A percentile compares a stretch with the other conserved stretches of the same genome.
Evolutionary conservation across 2,329 filamentous ascomycete genomes (phyloP).

Genomic region (Pseudopyrenochaeta lycopersici): DNA sequence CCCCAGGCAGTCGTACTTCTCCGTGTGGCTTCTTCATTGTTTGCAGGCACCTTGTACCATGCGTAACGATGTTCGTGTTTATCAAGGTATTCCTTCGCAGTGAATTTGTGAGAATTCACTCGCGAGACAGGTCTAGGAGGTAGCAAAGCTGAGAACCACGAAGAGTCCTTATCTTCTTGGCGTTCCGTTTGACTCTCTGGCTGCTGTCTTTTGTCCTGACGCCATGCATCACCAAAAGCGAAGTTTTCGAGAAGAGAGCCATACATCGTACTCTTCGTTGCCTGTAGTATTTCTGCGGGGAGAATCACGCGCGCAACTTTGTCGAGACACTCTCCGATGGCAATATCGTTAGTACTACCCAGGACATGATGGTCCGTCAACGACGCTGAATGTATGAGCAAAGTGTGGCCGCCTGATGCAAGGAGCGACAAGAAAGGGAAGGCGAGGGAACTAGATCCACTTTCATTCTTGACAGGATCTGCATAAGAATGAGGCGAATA

Average conservation of each 20-base stretch:
- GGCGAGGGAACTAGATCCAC: slow-evolving; percentile 53
- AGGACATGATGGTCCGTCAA: slow-evolving; percentile 77
- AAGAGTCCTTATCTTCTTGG: background rate
- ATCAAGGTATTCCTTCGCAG: slow-evolving; percentile 32
- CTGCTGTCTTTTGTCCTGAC: slow-evolving; percentile 3
- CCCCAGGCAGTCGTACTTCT: slow-evolving; percentile 60
- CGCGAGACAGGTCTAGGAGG: background rate
- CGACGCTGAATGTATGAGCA: slow-evolving; percentile 77
- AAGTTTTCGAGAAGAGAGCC: slow-evolving; percentile 81
- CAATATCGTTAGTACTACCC: slow-evolving; percentile 78
- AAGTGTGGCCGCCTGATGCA: slow-evolving; percentile 90
- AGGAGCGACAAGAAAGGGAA: slow-evolving; percentile 92
- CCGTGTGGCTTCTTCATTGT: slow-evolving; percentile 67
- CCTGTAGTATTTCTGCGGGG: slow-evolving; percentile 66
- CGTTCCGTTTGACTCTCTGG: background rate
- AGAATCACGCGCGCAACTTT: slow-evolving; percentile 83
- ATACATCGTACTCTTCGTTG: slow-evolving; percentile 75
- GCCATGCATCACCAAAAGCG: slow-evolving; percentile 67
- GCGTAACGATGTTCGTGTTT: slow-evolving; percentile 42
- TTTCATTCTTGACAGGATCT: slow-evolving; percentile 7
- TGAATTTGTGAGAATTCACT: slow-evolving; percentile 2
- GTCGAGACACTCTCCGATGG: slow-evolving; percentile 90
- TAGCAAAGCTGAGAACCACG: background rate
- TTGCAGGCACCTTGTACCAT: slow-evolving; percentile 66
- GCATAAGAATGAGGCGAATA: background rate